phyloP scores from a whole-genome alignment of 1,284 basidiomycete species.

The Schizopora paradoxa region DNA sequence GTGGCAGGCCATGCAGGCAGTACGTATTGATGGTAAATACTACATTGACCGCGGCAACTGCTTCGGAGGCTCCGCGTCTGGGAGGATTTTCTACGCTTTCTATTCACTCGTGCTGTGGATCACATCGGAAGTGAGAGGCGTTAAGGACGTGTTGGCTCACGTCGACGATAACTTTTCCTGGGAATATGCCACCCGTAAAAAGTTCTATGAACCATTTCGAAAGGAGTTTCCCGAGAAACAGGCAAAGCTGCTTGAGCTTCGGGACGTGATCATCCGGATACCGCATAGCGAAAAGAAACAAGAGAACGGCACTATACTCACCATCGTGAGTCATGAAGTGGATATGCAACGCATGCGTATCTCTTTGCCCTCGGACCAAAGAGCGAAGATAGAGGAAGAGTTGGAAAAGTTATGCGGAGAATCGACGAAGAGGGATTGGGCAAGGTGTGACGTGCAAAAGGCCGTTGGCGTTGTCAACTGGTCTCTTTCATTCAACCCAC shows the following conservation, averaged over 20 bases:
- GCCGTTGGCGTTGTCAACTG: constrained; percentile 31
- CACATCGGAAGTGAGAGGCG: constrained; percentile 17
- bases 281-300: constrained; percentile 38
- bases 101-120: constrained; percentile 25
- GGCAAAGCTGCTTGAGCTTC: constrained; percentile 29
- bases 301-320: constrained; percentile 25
- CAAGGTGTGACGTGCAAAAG: constrained; percentile 23
- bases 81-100: constrained; percentile 22
- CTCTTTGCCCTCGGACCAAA: constrained; percentile 27
- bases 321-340: constrained; percentile 35
- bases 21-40: background rate
- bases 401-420: constrained; percentile 17
- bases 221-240: constrained; percentile 29
- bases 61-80: constrained; percentile 19
- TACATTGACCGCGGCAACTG: background rate
- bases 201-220: constrained; percentile 29
- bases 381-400: constrained; percentile 11
- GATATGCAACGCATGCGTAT: constrained; percentile 28
- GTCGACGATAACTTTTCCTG: constrained; percentile 34
- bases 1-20: background rate
- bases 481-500: constrained; percentile 28
- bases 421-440: background rate
- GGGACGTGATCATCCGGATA: constrained; percentile 36
- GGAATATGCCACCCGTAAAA: constrained; percentile 19
- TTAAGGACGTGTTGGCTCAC: constrained; percentile 28